phyloP scores from a whole-genome alignment of 176 grass and related monocot genomes.

The Triticum dicoccoides region DNA sequence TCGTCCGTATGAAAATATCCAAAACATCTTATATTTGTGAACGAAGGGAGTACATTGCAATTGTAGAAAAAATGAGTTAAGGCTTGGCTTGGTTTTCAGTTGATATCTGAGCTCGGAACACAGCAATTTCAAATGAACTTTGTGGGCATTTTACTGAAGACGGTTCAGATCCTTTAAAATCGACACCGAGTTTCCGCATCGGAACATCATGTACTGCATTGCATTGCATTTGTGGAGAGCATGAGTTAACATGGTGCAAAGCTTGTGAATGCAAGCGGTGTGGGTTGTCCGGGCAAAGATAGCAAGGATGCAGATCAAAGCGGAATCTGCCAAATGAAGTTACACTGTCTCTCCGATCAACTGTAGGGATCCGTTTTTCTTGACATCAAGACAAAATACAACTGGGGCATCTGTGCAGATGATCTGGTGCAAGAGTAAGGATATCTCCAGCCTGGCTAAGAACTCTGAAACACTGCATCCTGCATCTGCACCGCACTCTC shows the following conservation, averaged over 20 bases:
- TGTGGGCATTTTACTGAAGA: background rate
- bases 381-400: background rate
- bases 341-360: background rate
- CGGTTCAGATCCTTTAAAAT: background rate
- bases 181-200: background rate
- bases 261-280: background rate
- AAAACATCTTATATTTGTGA: no score
- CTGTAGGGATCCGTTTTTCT: background rate
- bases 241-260: background rate
- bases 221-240: background rate
- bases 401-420: background rate
- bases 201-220: background rate
- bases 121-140: background rate
- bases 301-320: background rate
- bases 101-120: background rate
- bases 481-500: background rate
- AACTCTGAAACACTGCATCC: background rate
- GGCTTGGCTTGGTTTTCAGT: no score
- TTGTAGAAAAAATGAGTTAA: no score
- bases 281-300: constrained; percentile 32
- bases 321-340: background rate
- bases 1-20: no score
- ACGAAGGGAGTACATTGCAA: no score
- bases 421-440: background rate
- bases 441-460: background rate